These are phyloP conservation scores for Fusarium newnesense DNA, from an alignment of 2,329 filamentous ascomycete genomes.

Conservation along the genomic window DNA sequence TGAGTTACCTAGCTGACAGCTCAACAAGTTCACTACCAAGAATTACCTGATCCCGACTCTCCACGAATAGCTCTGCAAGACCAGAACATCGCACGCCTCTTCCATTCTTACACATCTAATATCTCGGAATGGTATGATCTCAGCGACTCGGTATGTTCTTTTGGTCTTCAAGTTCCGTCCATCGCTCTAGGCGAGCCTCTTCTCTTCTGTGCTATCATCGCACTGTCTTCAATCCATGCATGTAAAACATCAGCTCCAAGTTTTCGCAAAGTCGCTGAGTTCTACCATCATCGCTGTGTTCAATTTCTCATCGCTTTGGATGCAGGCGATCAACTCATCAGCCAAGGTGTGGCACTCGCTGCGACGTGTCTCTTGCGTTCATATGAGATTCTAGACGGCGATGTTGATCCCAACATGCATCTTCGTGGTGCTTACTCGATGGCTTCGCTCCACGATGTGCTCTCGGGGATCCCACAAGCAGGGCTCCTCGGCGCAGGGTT, in stretches of 20 bases:
- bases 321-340: conserved; percentile 43
- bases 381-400: conserved; percentile 59
- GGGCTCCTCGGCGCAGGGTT: conserved; percentile 55
- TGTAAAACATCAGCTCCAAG: conserved; percentile 47
- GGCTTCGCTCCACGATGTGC: conserved; percentile 45
- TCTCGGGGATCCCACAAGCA: conserved; percentile 34
- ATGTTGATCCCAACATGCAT: conserved; percentile 56
- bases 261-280: conserved; percentile 46
- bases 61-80: conserved; percentile 47
- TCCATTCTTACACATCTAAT: conserved; percentile 52
- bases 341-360: conserved; percentile 55
- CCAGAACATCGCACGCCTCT: conserved; percentile 49
- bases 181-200: conserved; percentile 53
- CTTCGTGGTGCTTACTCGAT: conserved; percentile 59
- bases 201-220: conserved; percentile 57
- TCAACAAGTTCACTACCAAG: conserved; percentile 9
- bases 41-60: conserved; percentile 6
- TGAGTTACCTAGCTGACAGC: not conserved
- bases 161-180: conserved; percentile 49
- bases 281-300: conserved; percentile 55
- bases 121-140: conserved; percentile 61
- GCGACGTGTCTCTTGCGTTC: conserved; percentile 59
- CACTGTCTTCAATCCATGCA: conserved; percentile 56
- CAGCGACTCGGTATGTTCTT: conserved; percentile 51
- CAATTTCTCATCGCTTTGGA: conserved; percentile 52